These are phyloP conservation scores for Boletus edulis DNA, from an alignment of 768 basidiomycete genomes.

Conservation along the genomic window DNA sequence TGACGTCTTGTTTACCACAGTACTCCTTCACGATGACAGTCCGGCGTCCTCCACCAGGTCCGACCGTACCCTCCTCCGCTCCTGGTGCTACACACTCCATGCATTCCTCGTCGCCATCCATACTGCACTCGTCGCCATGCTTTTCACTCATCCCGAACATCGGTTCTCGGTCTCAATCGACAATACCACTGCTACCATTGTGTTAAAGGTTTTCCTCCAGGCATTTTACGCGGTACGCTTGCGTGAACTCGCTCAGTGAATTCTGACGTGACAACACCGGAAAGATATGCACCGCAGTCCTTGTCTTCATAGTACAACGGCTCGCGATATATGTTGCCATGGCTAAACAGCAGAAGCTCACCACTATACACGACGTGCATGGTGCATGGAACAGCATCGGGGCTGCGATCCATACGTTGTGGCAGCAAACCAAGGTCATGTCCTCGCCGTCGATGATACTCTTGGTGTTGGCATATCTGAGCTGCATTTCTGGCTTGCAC, in stretches of 20 bases:
- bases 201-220: no score
- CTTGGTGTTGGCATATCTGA: conserved; percentile 12
- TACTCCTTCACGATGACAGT: no score
- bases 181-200: no score
- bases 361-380: conserved; percentile 16
- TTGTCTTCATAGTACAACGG: conserved; percentile 7
- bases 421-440: conserved; percentile 17
- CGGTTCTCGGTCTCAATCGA: background rate
- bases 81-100: no score
- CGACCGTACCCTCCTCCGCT: no score
- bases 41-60: no score
- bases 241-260: no score
- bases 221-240: background rate
- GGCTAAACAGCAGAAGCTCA: conserved; percentile 10
- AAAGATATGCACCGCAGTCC: conserved; percentile 17
- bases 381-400: conserved; percentile 26
- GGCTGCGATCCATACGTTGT: conserved; percentile 11
- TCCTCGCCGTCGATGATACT: conserved; percentile 6
- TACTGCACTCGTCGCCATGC: no score
- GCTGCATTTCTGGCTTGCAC: conserved; percentile 17
- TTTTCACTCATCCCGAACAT: no score
- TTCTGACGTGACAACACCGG: background rate
- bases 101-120: no score
- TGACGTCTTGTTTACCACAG: no score
- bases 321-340: conserved; percentile 10